Percentiles rank a stretch among this genome's conserved stretches.
These are phyloP conservation scores for Paecilomyces dactylethromorphus DNA, from an alignment of 2,329 filamentous ascomycete genomes.

Conservation along the genomic window DNA sequence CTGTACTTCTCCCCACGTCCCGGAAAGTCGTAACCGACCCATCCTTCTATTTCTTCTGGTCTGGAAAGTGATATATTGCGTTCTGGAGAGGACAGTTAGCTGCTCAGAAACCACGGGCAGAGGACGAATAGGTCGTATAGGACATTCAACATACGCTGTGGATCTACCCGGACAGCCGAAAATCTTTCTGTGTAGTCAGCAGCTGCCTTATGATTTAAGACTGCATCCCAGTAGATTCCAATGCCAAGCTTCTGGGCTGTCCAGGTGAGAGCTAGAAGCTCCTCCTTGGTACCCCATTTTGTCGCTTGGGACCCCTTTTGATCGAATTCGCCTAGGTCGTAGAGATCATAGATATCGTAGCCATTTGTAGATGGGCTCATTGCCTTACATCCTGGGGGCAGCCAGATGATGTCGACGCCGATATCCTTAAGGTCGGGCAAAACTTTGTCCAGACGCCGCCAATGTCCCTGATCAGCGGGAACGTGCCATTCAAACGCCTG, in stretches of 20 bases:
- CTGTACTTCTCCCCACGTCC: constrained; percentile 57
- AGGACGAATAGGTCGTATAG: background rate
- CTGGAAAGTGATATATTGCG: constrained; percentile 49
- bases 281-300: constrained; percentile 63
- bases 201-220: constrained; percentile 66
- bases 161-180: constrained; percentile 58
- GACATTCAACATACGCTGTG: constrained; percentile 27
- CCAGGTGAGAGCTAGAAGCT: constrained; percentile 49
- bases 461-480: constrained; percentile 55
- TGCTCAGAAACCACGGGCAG: background rate
- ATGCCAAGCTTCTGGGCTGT: constrained; percentile 49
- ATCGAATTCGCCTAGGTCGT: constrained; percentile 65
- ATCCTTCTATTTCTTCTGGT: constrained; percentile 58
- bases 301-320: constrained; percentile 58
- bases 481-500: constrained; percentile 70
- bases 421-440: constrained; percentile 51
- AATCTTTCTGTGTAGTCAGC: constrained; percentile 61
- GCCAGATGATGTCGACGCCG: constrained; percentile 60
- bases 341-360: constrained; percentile 65
- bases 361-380: constrained; percentile 57
- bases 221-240: constrained; percentile 61
- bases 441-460: constrained; percentile 49
- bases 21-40: constrained; percentile 61
- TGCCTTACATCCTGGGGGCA: constrained; percentile 66
- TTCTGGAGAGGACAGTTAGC: constrained; percentile 29